Conservation (phyloP, 257 asterid species). For the Rubia yunnanensis region DNA sequence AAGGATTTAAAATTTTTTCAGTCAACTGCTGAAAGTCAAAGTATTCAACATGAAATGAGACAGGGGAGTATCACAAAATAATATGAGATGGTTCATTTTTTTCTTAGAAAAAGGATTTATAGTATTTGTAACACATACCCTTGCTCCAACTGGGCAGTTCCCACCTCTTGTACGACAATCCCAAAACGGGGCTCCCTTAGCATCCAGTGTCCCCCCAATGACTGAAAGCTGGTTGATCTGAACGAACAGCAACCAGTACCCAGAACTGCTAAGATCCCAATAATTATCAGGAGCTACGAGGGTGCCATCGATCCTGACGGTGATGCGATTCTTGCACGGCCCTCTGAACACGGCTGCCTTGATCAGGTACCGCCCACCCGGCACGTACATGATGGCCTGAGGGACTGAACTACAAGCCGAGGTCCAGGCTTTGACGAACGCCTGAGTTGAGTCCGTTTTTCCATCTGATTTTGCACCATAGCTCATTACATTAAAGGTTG, state of each 20-base stretch:
- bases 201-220: slow-evolving; percentile 45
- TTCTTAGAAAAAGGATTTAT: no score
- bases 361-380: slow-evolving; percentile 44
- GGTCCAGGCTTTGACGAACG: slow-evolving; percentile 55
- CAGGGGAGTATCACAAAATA: no score
- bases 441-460: slow-evolving; percentile 45
- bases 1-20: no score
- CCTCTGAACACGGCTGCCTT: slow-evolving; percentile 39
- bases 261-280: slow-evolving; percentile 27
- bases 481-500: slow-evolving; percentile 40
- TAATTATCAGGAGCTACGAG: slow-evolving; percentile 46
- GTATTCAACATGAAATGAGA: no score
- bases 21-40: no score
- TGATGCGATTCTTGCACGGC: slow-evolving; percentile 40
- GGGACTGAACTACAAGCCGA: slow-evolving; percentile 49
- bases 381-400: slow-evolving; percentile 46
- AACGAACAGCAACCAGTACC: slow-evolving; percentile 49
- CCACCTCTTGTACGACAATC: slow-evolving; percentile 35
- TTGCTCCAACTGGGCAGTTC: slow-evolving; percentile 54
- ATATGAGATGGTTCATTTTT: no score
- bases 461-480: slow-evolving; percentile 70
- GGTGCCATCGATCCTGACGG: slow-evolving; percentile 41
- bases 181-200: slow-evolving; percentile 51
- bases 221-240: slow-evolving; percentile 34
- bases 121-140: slow-evolving; percentile 43